Conservation (phyloP, 2,329 filamentous ascomycete species). For the Cladosporium sp. region DNA sequence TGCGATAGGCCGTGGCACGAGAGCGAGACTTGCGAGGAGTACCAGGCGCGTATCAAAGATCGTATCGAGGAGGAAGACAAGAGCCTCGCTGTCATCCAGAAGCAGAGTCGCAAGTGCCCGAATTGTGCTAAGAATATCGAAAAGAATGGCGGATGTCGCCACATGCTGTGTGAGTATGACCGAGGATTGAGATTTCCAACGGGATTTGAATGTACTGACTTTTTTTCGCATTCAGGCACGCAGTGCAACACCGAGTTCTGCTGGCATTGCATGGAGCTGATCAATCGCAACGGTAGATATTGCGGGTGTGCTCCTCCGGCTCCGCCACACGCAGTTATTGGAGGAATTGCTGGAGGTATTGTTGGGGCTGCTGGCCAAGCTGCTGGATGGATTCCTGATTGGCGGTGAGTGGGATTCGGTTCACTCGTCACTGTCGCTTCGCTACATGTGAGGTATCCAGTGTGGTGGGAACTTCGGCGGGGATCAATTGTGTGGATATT, state of each 20-base stretch:
- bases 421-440: too few species aligned
- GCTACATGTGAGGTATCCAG: too few species aligned
- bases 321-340: too few species aligned
- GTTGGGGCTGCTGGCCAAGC: too few species aligned
- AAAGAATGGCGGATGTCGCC: constrained; percentile 30
- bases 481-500: too few species aligned
- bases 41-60: constrained; percentile 24
- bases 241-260: constrained; percentile 28
- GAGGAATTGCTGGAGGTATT: too few species aligned
- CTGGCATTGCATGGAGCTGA: constrained; percentile 24
- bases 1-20: constrained; percentile 31
- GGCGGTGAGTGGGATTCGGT: too few species aligned
- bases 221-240: constrained; percentile 11
- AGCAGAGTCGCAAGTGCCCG: constrained; percentile 27
- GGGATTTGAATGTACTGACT: neutral
- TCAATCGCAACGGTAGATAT: constrained; percentile 3
- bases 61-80: constrained; percentile 27
- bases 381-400: too few species aligned
- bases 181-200: too few species aligned
- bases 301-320: constrained; percentile 4
- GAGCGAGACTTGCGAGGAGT: constrained; percentile 32
- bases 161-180: constrained; percentile 25
- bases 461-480: too few species aligned
- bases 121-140: constrained; percentile 26
- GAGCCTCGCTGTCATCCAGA: constrained; percentile 18